Evolutionary conservation across 78 protist genomes (phyloP).

Genomic region (Tieghemostelium lacteum): DNA sequence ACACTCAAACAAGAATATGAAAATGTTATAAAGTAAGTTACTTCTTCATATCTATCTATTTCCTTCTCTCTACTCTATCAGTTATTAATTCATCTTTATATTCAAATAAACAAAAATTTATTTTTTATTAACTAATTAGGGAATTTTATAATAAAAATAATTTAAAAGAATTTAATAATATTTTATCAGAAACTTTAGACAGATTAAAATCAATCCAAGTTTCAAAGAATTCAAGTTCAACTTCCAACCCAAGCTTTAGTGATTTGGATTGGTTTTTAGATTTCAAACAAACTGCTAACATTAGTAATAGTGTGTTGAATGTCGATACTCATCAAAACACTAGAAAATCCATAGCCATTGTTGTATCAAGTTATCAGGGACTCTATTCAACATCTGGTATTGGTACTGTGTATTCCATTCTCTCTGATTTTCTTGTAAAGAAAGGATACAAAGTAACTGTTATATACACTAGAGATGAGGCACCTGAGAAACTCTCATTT

Average conservation of each 20-base stretch:
- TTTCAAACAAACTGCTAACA: background rate
- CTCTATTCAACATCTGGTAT: conserved; percentile 72
- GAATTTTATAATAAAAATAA: conserved; percentile 13
- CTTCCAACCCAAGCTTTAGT: background rate
- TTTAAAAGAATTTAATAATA: conserved; percentile 15
- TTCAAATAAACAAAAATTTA: background rate
- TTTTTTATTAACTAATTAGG: background rate
- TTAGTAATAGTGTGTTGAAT: conserved; percentile 1
- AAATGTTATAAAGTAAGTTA: conserved; percentile 30
- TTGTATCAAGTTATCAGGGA: conserved; percentile 73
- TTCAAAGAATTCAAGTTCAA: conserved; percentile 8
- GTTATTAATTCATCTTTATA: background rate
- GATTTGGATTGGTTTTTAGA: background rate
- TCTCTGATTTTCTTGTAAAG: conserved; percentile 38
- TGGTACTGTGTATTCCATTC: conserved; percentile 69
- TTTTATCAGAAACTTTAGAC: conserved; percentile 25
- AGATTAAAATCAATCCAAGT: conserved; percentile 7
- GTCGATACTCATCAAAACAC: background rate
- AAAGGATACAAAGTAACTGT: conserved; percentile 50
- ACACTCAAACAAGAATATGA: conserved; percentile 61
- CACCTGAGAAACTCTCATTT: conserved; percentile 48
- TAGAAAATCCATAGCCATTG: conserved; percentile 16
- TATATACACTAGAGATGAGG: conserved; percentile 60
- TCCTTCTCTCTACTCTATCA: too few relatives aligned
- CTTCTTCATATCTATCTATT: too few relatives aligned